Evolutionary conservation across 2,329 filamentous ascomycete species (phyloP).

Genomic region (Botrytis sinoallii): DNA sequence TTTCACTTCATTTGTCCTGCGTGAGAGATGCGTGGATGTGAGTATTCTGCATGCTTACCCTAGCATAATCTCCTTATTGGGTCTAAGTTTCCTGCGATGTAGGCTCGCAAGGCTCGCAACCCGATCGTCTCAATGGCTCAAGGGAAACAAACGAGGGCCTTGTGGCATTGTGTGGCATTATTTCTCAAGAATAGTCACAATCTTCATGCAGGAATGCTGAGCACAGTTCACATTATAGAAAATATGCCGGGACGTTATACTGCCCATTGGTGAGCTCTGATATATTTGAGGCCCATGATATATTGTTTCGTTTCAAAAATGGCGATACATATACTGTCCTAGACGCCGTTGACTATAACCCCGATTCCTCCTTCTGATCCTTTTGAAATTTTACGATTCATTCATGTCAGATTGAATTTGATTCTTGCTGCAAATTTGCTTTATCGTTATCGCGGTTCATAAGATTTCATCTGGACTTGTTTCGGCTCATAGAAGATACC

Average conservation of each 20-base stretch:
- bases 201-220: constrained; percentile 32
- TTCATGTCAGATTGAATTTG: constrained; percentile 2
- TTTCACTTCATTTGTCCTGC: background rate
- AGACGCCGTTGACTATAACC: constrained; percentile 31
- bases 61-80: constrained; percentile 1
- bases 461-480: constrained; percentile 18
- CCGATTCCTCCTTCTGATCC: constrained; percentile 28
- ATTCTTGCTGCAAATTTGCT: constrained; percentile 18
- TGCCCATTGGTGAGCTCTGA: constrained; percentile 29
- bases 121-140: constrained; percentile 14
- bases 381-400: constrained; percentile 26
- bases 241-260: constrained; percentile 26
- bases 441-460: constrained; percentile 23
- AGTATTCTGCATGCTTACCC: constrained; percentile 9
- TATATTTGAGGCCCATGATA: constrained; percentile 27
- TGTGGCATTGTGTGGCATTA: constrained; percentile 10
- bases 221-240: constrained; percentile 34
- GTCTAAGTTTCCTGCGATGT: constrained; percentile 1
- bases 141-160: constrained; percentile 7
- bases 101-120: constrained; percentile 9
- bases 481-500: constrained; percentile 7
- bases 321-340: constrained; percentile 36
- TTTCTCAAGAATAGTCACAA: constrained; percentile 31
- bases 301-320: constrained; percentile 20
- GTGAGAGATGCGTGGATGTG: constrained; percentile 3